These are phyloP conservation scores for Trichophyton equinum DNA, from an alignment of 2,329 filamentous ascomycete species.

Conservation along the genomic window DNA sequence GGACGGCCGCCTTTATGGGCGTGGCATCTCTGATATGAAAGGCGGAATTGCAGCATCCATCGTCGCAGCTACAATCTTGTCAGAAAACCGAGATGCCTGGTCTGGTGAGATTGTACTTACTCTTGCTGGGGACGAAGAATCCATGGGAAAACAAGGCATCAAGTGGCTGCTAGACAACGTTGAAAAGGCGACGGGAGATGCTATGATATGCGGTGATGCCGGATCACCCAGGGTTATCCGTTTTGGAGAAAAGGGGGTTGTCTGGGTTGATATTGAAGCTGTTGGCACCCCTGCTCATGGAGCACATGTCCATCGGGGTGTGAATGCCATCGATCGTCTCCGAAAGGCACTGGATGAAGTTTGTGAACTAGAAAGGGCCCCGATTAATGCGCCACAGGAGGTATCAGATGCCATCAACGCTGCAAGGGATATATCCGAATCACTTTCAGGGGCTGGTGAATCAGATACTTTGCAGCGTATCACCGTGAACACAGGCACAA, in stretches of 20 bases:
- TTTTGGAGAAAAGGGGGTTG: slow-evolving; percentile 12
- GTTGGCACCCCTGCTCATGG: slow-evolving; percentile 9
- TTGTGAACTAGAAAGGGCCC: slow-evolving; percentile 6
- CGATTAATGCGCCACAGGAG: slow-evolving; percentile 5
- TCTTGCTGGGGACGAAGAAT: slow-evolving; percentile 11
- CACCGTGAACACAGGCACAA: slow-evolving; percentile 10
- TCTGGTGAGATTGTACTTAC: slow-evolving; percentile 10
- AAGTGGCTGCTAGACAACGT: slow-evolving; percentile 11
- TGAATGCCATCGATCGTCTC: slow-evolving; percentile 10
- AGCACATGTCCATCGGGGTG: slow-evolving; percentile 9
- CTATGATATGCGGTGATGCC: slow-evolving; percentile 10
- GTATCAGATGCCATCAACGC: slow-evolving; percentile 5
- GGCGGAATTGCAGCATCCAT: slow-evolving; percentile 10
- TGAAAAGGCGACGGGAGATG: slow-evolving; percentile 7
- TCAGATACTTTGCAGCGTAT: slow-evolving; percentile 7
- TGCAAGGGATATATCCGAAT: slow-evolving; percentile 7
- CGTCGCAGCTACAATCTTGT: slow-evolving; percentile 7
- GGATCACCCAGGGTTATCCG: slow-evolving; percentile 7
- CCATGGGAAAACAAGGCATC: slow-evolving; percentile 6
- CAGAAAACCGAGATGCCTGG: slow-evolving; percentile 9
- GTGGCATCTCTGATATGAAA: slow-evolving; percentile 11
- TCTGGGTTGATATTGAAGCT: slow-evolving; percentile 11
- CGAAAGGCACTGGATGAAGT: slow-evolving; percentile 10
- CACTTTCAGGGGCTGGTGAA: slow-evolving; percentile 7
- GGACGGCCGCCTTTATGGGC: slow-evolving; percentile 9